A percentile compares a stretch with the other conserved stretches of the same genome.
Evolutionary conservation across 139 green algal genomes (phyloP).

Genomic region (Asterochloris sp.): DNA sequence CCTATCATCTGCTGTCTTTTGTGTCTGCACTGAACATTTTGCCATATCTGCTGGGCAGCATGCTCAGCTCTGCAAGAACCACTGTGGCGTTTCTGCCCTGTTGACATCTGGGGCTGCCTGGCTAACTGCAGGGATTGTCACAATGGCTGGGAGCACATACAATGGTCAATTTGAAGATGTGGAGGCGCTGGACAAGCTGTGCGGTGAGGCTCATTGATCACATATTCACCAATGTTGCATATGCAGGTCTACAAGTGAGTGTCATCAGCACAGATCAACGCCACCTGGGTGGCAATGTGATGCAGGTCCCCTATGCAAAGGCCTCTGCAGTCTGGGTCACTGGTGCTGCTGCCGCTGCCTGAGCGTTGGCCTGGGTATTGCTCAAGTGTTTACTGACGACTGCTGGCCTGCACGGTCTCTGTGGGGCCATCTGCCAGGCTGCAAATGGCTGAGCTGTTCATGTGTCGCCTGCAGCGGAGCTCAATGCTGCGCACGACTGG

Average conservation of each 20-base stretch:
- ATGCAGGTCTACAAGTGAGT: too few species aligned
- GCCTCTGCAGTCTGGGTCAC: too few species aligned
- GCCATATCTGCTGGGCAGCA: background rate
- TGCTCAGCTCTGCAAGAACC: background rate
- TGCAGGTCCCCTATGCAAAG: too few species aligned
- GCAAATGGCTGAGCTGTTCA: too few species aligned
- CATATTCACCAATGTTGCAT: too few species aligned
- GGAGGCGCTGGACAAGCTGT: slow-evolving; percentile 35
- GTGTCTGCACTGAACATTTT: background rate
- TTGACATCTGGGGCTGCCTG: background rate
- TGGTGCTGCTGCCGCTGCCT: too few species aligned
- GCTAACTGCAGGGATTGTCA: slow-evolving; percentile 2
- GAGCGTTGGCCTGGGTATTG: too few species aligned
- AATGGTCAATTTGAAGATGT: slow-evolving; percentile 68
- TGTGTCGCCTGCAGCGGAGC: slow-evolving; percentile 8
- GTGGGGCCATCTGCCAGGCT: too few species aligned
- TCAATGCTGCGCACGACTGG: slow-evolving; percentile 46
- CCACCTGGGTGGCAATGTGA: too few species aligned
- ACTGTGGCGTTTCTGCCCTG: background rate
- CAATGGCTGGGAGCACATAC: slow-evolving; percentile 51
- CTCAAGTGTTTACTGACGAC: too few species aligned
- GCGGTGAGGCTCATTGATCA: slow-evolving; percentile 2
- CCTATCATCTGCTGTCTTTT: background rate
- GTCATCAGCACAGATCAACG: too few species aligned
- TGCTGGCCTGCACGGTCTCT: too few species aligned